Base-by-base conservation (phyloP, 2,329 filamentous ascomycete genomes). In the Alternaria sp. region DNA sequence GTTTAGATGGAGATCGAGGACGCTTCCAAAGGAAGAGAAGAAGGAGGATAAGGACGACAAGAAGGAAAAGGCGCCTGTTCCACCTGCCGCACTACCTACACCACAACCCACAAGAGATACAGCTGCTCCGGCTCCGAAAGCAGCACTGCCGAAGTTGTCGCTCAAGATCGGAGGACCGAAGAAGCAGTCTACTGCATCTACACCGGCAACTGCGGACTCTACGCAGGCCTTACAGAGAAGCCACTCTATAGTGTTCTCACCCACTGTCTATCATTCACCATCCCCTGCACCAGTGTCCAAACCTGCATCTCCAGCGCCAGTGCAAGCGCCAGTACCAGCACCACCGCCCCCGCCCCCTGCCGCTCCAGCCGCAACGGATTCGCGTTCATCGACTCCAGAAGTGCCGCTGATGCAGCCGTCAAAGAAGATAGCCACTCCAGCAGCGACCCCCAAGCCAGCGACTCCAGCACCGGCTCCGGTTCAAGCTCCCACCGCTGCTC, bases 111-210 rank as follows among this genome's bases (percentile, higher is more conserved):
- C 58, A 17, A 63, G 67, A 56, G 59, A 62, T 51, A 43, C 44
- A 13, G 57, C 54, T 30, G 58, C 59, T 55, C 58, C 57, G 11
- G 28, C 50, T 32, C 53, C 56, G 19, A 65, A 62, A 21, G 40
- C 46, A 12, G 57, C 21, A 13, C 59, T 57, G 21, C 65, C 66
- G 6, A 73, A 71, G 56, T 15, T 74, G 43, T 73, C 70, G 7
- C 68, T 74, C 30, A 74, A 74, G 62, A 70, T 72, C 53, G 66
- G 68, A 25, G 67, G 59, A 10, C 55, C 45, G 28, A 68, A 64
- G 57, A 49, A 56, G 4, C 65, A 67, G 53, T 59, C 58, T 44
- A 62, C 61, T 13, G 62, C 65, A 21, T 70, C 71, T 59, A 66
- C 71, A n/a, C 56, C 67, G 26, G 47, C 62, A 23, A 55, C 61